phyloP scores from a whole-genome alignment of 139 green algal genomes.

The Chlorella sorokiniana region DNA sequence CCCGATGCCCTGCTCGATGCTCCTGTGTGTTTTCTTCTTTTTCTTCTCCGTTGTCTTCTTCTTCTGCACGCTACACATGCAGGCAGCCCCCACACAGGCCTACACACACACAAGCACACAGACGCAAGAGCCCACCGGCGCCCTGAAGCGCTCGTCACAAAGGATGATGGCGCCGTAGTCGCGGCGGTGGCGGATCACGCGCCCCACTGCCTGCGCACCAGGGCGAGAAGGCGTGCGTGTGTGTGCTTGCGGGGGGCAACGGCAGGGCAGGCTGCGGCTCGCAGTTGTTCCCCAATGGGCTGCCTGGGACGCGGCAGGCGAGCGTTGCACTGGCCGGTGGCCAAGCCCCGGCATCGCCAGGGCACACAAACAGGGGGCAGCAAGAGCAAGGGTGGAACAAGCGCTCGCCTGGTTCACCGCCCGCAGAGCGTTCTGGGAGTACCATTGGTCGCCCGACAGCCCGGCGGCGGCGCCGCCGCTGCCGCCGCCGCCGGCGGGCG shows the following conservation, averaged over 20 bases:
- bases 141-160: constrained; percentile 78
- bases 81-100: neutral
- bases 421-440: constrained; percentile 3
- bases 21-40: too few species aligned
- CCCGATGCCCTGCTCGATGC: neutral
- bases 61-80: neutral
- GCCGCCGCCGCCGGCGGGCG: neutral
- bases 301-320: neutral
- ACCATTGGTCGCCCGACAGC: constrained; percentile 62
- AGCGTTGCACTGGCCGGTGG: too few species aligned
- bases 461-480: neutral
- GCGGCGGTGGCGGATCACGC: constrained; percentile 92
- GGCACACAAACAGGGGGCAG: too few species aligned
- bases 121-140: neutral
- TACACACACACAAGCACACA: neutral
- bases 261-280: neutral
- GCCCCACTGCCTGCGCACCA: constrained; percentile 91
- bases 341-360: too few species aligned
- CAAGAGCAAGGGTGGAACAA: too few species aligned
- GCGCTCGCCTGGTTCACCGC: constrained; percentile 23
- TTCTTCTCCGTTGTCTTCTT: too few species aligned
- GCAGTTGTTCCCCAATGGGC: neutral
- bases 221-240: too few species aligned
- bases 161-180: constrained; percentile 95
- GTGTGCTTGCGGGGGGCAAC: neutral